These are phyloP conservation scores for Fusarium euwallaceae DNA, from an alignment of 2,329 filamentous ascomycete genomes.

Conservation along the genomic window DNA sequence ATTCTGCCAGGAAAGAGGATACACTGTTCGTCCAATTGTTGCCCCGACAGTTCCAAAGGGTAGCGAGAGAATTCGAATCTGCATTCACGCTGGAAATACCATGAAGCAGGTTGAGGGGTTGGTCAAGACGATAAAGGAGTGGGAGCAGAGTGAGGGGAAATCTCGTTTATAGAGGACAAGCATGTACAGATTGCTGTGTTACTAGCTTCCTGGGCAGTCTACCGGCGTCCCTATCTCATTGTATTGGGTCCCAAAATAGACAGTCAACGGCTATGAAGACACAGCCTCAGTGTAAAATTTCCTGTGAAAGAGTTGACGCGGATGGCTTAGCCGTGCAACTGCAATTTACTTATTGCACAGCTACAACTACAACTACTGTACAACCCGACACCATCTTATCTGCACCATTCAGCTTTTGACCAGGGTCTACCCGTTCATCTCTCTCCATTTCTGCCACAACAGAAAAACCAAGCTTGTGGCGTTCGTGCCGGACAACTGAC, in stretches of 20 bases:
- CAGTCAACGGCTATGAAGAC: neutral
- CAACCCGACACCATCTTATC: neutral
- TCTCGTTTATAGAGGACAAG: neutral
- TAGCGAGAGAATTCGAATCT: slow-evolving; percentile 74
- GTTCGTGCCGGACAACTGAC: neutral
- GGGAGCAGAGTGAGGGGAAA: slow-evolving; percentile 50
- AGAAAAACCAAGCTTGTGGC: slow-evolving; percentile 3
- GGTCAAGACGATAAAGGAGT: slow-evolving; percentile 60
- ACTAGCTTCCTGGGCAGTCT: neutral
- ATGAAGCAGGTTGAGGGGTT: slow-evolving; percentile 67
- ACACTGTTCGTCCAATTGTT: slow-evolving; percentile 75
- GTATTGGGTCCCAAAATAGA: neutral
- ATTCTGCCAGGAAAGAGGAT: slow-evolving; percentile 70
- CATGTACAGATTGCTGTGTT: neutral
- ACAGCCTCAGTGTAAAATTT: neutral
- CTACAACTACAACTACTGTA: neutral
- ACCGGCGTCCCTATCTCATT: neutral
- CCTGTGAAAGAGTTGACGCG: neutral
- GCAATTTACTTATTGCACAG: too few relatives aligned
- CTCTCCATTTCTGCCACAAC: neutral
- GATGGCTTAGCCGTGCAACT: too few relatives aligned
- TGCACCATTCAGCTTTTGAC: slow-evolving; percentile 4
- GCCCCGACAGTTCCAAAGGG: slow-evolving; percentile 76
- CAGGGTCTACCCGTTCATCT: neutral
- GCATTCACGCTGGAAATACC: slow-evolving; percentile 77